Base-by-base conservation (phyloP, 2,329 filamentous ascomycete species). In the Fonsecaea pugnacius region DNA sequence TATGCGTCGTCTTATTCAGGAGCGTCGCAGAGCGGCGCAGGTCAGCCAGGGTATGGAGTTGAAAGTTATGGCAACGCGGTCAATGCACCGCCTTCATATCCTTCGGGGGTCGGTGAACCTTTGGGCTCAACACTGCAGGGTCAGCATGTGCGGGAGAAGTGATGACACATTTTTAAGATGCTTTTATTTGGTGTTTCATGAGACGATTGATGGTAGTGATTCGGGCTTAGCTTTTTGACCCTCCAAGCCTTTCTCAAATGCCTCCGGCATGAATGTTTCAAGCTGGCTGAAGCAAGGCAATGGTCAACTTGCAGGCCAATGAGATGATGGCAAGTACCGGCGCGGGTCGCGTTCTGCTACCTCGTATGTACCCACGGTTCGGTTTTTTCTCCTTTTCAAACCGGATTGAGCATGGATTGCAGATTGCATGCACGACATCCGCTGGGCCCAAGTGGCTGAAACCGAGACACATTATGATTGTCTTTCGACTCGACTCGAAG, bases 31-130 rank as follows among this genome's bases (percentile, higher is more conserved):
- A 18, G 43, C 14, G 67, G 57, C 12, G 58, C 40, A 30, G 43
- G 55, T 30, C 46, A 46, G 54, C 64, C 67, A 43, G 69, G 69
- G 3, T 67, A 69, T 64, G 69, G 67, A 32, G 62, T 69, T 3
- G 67, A 69, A 56, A 63, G 58, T 18, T 70, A 67, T 58, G 69
- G 69, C 10, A 67, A 67, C 57, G 65, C 67, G 32, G 57, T 66
- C 9, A 66, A 61, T 43, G 58, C 36, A n/a, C 70, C 69, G 33
- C 70, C 70, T 6, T 58, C 66, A 9, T 71, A 71, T 60, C 54
- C 67, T 30, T 66, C 68, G 32, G 70, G 70, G 24, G 58, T 72
- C 27, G 73, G 72, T 14, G 71, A 73, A 60, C 71, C 72, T 4
- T 33, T 72, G 46, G 71, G 72, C 8, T 69, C 71, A 64, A 66